Base-by-base conservation (phyloP, 129 eudicot species). In the Cynara cardunculus region DNA sequence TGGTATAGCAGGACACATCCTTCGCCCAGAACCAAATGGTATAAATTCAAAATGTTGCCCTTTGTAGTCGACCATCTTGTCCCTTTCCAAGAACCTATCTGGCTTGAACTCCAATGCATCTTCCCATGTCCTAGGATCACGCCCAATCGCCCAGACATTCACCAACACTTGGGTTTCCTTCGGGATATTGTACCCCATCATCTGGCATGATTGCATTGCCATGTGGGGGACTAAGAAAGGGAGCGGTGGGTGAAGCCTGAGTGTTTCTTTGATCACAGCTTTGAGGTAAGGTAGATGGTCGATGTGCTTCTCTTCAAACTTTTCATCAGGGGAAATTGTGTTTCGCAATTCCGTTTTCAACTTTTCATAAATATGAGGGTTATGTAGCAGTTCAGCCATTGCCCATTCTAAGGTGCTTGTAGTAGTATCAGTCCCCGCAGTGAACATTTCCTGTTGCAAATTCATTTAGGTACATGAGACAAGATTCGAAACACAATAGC, bases 341-440 rank as follows among this genome's bases (percentile, higher is more conserved):
- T 72, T 81, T 78, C 86, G 30, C 16, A 91, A 64, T 80, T 91
- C 96, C 1, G 71, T 30, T 70, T 77, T 82, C 24, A 85, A 49
- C 46, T 83, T 82, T 7, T 80, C 19, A 3, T 87, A 84, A 1
- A 72, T 14, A 11, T 35, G 73, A 10, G 88, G 93, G 72, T 85
- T 88, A 75, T 68, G 84, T 56, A 91, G 89, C 37, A 89, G 89
- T 86, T 91, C 97, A 0, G 93, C 82, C 93, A 91, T 89, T 66
- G 93, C 93, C 97, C 93, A 91, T 79, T 91, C 97, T 71, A 91
- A 67, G 5, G 91, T 86, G 79, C 93, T 89, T 8, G 93, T 87
- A 10, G 91, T 89, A 0, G 93, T 91, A 39, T 89, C 97, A 0
- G 91, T 85, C 14, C 93, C 93, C 0, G 97, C 93, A 0, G 90